Evolutionary conservation across 805 yeast species (phyloP).

Genomic region (Wickerhamomyces hampshirensis): DNA sequence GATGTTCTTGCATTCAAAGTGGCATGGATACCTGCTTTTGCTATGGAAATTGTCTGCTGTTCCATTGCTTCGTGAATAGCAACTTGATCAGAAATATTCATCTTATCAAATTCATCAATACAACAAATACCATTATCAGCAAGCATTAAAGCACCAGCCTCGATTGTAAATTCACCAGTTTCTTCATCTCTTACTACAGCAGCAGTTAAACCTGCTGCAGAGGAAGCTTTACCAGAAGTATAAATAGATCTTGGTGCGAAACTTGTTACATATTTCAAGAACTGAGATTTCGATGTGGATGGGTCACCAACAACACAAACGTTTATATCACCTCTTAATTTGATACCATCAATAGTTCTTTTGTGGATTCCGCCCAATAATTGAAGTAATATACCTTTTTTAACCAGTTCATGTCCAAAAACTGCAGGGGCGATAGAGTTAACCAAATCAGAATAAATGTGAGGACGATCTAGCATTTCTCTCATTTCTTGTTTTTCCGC

Average conservation of each 20-base stretch:
- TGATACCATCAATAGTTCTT: constrained; percentile 87
- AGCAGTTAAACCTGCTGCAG: constrained; percentile 98
- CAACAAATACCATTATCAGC: constrained; percentile 99
- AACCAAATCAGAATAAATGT: constrained; percentile 78
- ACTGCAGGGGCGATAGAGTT: constrained; percentile 93
- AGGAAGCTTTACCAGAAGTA: constrained; percentile 96
- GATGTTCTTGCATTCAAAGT: constrained; percentile 96
- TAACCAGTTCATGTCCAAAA: constrained; percentile 90
- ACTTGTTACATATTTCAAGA: constrained; percentile 85
- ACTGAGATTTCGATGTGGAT: constrained; percentile 94
- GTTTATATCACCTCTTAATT: constrained; percentile 93
- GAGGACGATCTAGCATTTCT: constrained; percentile 86
- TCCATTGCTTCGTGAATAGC: constrained; percentile 99
- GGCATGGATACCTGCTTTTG: constrained; percentile 98
- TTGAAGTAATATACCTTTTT: constrained; percentile 87
- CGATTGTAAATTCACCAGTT: constrained; percentile 94
- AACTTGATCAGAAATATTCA: constrained; percentile 93
- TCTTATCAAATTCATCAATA: constrained; percentile 96
- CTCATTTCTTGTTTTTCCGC: constrained; percentile 81
- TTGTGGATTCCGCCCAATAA: constrained; percentile 95
- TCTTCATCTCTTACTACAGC: constrained; percentile 97
- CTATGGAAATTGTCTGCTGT: constrained; percentile 97
- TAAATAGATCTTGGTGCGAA: constrained; percentile 93
- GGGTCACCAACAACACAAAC: constrained; percentile 98
- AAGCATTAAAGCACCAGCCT: constrained; percentile 97